Conservation (phyloP, 352 stramenopile genomes). For the Phytopythium oedochilum region DNA sequence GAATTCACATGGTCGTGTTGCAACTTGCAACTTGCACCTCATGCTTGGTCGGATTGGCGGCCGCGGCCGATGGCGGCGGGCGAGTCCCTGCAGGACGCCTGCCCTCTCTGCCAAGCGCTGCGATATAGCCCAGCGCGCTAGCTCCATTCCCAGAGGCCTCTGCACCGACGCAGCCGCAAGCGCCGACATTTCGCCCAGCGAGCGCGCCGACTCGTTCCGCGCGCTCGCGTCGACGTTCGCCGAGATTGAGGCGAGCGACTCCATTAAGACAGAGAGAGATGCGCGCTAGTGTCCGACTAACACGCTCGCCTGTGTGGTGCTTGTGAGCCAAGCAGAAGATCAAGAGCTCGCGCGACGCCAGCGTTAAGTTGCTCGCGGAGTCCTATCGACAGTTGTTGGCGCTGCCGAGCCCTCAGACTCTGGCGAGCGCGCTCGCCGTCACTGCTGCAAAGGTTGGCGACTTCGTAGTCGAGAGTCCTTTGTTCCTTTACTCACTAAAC, state of each 20-base stretch:
- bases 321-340: constrained; percentile 17
- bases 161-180: neutral
- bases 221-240: constrained; percentile 43
- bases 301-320: neutral
- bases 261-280: too few relatives aligned
- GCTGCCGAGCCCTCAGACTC: constrained; percentile 19
- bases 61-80: too few relatives aligned
- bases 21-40: too few relatives aligned
- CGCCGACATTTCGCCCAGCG: neutral
- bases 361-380: constrained; percentile 38
- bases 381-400: constrained; percentile 35
- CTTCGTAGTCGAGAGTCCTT: neutral
- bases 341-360: constrained; percentile 50
- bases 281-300: too few relatives aligned
- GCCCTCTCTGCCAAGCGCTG: too few relatives aligned
- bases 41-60: too few relatives aligned
- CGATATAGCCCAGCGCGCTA: too few relatives aligned
- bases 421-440: constrained; percentile 63
- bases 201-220: constrained; percentile 23
- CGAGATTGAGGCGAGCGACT: constrained; percentile 37
- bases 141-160: too few relatives aligned
- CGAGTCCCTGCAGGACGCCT: too few relatives aligned
- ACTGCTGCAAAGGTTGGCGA: constrained; percentile 40
- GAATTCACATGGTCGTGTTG: too few relatives aligned
- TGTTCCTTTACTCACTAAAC: neutral